phyloP scores from a whole-genome alignment of 1,284 basidiomycete genomes.

The Cryptococcus deneoformans region DNA sequence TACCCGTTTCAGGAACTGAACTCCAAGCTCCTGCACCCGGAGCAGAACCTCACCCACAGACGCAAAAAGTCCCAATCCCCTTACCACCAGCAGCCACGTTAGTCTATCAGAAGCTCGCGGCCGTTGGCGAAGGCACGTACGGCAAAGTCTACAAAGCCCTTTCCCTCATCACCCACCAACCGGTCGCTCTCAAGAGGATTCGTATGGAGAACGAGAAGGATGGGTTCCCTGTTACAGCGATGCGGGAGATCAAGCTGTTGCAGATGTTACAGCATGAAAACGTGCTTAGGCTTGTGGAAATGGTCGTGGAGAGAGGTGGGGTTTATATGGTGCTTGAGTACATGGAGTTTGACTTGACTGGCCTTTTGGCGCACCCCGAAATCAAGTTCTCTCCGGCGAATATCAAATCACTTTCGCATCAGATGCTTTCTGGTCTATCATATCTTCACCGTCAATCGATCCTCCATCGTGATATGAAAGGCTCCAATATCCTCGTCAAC shows the following conservation, averaged over 20 bases:
- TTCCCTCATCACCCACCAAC: conserved; percentile 67
- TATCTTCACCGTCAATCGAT: conserved; percentile 95
- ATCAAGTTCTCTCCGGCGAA: conserved; percentile 81
- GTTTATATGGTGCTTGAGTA: conserved; percentile 99
- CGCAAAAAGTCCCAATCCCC: not conserved
- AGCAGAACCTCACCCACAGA: not conserved
- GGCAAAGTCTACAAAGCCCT: conserved; percentile 99
- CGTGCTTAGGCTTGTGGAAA: conserved; percentile 86
- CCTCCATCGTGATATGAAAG: conserved; percentile 98
- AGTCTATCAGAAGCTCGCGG: conserved; percentile 82
- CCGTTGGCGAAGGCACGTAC: conserved; percentile 98
- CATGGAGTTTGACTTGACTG: conserved; percentile 98
- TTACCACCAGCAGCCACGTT: not conserved
- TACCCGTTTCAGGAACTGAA: not conserved
- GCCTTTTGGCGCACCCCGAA: conserved; percentile 86
- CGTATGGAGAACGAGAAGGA: conserved; percentile 97
- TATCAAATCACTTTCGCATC: conserved; percentile 89
- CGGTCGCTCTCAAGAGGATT: conserved; percentile 94
- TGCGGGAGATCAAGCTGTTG: conserved; percentile 97
- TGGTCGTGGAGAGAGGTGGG: conserved; percentile 95
- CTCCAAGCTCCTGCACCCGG: not conserved
- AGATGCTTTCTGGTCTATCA: conserved; percentile 89
- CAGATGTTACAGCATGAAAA: conserved; percentile 89
- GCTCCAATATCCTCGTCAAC: conserved; percentile 96
- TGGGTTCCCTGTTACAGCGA: conserved; percentile 97